Evolutionary conservation across 148 eudicot species (phyloP).

Genomic region (Amaranthus hypochondriacus): DNA sequence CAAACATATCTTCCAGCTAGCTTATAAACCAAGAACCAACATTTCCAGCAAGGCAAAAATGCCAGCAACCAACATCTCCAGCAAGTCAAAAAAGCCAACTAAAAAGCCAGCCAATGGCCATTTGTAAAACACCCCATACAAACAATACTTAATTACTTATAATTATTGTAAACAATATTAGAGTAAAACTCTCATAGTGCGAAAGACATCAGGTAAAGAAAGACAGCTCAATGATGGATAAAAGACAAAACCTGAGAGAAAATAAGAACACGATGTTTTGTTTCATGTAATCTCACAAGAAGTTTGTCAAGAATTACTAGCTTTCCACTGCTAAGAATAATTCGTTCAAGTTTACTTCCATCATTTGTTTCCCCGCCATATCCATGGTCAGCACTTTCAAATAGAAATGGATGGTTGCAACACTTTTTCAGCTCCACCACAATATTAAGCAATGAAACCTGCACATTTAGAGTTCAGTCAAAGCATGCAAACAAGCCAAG

Average conservation of each 20-base stretch:
- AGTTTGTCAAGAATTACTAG: constrained; percentile 94
- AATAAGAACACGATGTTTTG: constrained; percentile 92
- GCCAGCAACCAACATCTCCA: too few species aligned
- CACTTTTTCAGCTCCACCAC: constrained; percentile 99
- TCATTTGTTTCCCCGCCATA: constrained; percentile 93
- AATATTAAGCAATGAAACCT: constrained; percentile 96
- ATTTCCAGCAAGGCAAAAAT: too few species aligned
- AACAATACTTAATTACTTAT: too few species aligned
- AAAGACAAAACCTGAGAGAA: constrained; percentile 77
- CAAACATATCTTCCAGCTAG: too few species aligned
- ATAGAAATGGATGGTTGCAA: constrained; percentile 97
- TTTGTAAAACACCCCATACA: too few species aligned
- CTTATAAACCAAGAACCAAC: too few species aligned
- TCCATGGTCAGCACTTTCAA: constrained; percentile 99
- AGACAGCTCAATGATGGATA: constrained; percentile 3
- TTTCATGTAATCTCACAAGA: constrained; percentile 83
- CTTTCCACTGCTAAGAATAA: constrained; percentile 91
- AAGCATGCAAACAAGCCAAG: neutral
- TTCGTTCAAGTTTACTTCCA: constrained; percentile 84
- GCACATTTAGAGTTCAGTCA: constrained; percentile 26
- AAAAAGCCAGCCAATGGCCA: too few species aligned
- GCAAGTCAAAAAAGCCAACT: too few species aligned
- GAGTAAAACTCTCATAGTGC: too few species aligned
- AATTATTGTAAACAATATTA: too few species aligned
- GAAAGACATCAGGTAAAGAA: neutral